A percentile compares a stretch with the other conserved stretches of the same genome.
These are phyloP conservation scores for Coniophora puteana DNA, from an alignment of 1,284 basidiomycete species.

Conservation along the genomic window DNA sequence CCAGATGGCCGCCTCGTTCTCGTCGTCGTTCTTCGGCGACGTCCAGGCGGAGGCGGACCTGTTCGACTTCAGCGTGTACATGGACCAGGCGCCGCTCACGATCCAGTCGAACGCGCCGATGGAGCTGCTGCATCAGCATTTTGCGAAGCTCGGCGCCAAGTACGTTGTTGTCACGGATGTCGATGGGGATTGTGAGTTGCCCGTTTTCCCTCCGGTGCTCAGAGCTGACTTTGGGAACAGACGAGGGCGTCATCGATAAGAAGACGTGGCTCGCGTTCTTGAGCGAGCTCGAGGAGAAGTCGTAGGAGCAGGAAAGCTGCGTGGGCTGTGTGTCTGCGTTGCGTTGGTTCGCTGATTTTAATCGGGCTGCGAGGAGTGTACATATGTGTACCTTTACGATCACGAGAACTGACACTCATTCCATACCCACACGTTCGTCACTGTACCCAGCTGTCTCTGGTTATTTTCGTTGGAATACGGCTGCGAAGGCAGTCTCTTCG, in stretches of 20 bases:
- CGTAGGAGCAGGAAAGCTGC: no score
- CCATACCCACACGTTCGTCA: no score
- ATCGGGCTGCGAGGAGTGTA: no score
- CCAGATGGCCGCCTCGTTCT: conserved; percentile 49
- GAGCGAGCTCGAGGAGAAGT: conserved; percentile 63
- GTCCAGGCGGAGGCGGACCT: conserved; percentile 44
- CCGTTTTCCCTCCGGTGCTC: conserved; percentile 1
- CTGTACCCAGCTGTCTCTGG: no score
- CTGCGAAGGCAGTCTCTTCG: no score
- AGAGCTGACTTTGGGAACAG: conserved; percentile 31
- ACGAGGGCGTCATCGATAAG: conserved; percentile 90
- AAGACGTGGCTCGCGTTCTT: conserved; percentile 89
- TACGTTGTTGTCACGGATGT: conserved; percentile 85
- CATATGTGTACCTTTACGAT: no score
- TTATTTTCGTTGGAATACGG: no score
- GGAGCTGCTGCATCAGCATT: conserved; percentile 88
- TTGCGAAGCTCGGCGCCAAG: conserved; percentile 88
- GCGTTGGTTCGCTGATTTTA: no score
- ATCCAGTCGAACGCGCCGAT: conserved; percentile 81
- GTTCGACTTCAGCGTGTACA: conserved; percentile 85
- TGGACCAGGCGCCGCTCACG: conserved; percentile 87
- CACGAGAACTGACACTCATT: no score
- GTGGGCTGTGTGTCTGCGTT: no score
- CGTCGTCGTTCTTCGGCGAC: conserved; percentile 50
- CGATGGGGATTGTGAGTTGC: conserved; percentile 75